These are phyloP conservation scores for Yarrowia bubula DNA, from an alignment of 805 yeast species.

Conservation along the genomic window DNA sequence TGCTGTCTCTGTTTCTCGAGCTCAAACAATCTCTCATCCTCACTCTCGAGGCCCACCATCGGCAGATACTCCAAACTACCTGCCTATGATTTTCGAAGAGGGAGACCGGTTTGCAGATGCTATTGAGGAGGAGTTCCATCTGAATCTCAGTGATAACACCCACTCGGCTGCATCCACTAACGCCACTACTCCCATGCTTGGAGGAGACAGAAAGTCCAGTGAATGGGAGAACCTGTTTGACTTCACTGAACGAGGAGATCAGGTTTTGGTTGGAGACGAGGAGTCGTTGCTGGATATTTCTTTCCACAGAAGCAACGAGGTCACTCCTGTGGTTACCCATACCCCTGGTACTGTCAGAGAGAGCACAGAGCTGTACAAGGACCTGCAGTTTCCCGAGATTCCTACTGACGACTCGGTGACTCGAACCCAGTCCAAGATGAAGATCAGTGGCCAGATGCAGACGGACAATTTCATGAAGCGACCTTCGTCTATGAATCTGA, in stretches of 20 bases:
- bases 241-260: not conserved
- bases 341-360: not conserved
- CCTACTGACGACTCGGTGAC: constrained; percentile 6
- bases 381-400: constrained; percentile 22
- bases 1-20: not conserved
- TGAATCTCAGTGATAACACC: constrained; percentile 30
- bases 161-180: constrained; percentile 1
- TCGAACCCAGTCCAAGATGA: constrained; percentile 27
- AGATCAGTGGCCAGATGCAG: constrained; percentile 33
- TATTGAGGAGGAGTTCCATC: constrained; percentile 40
- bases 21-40: constrained; percentile 29
- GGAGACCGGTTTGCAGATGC: constrained; percentile 42
- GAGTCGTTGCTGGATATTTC: constrained; percentile 19
- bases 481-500: constrained; percentile 26
- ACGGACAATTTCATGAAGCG: constrained; percentile 32
- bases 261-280: constrained; percentile 11
- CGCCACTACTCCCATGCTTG: constrained; percentile 16
- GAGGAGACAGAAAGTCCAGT: not conserved
- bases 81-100: constrained; percentile 45
- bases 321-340: not conserved
- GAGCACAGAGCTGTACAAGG: constrained; percentile 13
- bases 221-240: constrained; percentile 26
- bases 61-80: constrained; percentile 30
- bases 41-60: not conserved
- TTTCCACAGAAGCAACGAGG: not conserved